These are phyloP conservation scores for Thalassiosira hispida DNA, from an alignment of 352 stramenopile genomes.

Conservation along the genomic window DNA sequence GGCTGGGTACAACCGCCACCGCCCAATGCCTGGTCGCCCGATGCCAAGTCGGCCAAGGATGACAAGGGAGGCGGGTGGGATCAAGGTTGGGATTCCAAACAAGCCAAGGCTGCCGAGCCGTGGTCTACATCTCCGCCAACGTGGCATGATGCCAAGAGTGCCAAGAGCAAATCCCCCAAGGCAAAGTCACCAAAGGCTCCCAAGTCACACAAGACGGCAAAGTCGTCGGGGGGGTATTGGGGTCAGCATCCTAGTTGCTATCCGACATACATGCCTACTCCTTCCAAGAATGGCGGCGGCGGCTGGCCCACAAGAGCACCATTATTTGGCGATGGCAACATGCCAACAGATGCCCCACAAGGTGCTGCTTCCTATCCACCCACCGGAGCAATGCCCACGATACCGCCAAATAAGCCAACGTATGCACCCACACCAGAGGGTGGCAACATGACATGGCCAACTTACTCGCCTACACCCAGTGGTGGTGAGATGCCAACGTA, in stretches of 20 bases:
- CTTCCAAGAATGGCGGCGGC: neutral
- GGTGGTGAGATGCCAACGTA: conserved; percentile 1
- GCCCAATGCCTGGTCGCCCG: neutral
- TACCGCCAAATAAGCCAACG: no score
- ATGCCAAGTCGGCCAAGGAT: conserved; percentile 26
- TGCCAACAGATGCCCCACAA: no score
- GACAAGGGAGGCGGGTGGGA: neutral
- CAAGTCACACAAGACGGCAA: conserved; percentile 4
- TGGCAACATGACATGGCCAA: conserved; percentile 7
- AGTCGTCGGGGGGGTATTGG: neutral
- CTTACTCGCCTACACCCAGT: neutral
- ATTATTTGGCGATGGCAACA: no score
- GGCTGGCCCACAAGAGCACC: no score
- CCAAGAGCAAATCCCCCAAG: neutral
- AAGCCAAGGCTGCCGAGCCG: neutral
- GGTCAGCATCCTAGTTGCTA: conserved; percentile 5
- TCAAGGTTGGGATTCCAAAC: neutral
- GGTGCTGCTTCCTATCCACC: no score
- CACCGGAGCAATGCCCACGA: no score
- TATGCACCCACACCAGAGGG: conserved; percentile 8
- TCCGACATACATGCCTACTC: conserved; percentile 2
- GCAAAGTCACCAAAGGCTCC: conserved; percentile 6
- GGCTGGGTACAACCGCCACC: neutral
- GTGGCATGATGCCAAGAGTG: conserved; percentile 1
- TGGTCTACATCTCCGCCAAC: neutral